Conservation (phyloP, 129 eudicot genomes). For the Pseudognaphalium luteoalbum region DNA sequence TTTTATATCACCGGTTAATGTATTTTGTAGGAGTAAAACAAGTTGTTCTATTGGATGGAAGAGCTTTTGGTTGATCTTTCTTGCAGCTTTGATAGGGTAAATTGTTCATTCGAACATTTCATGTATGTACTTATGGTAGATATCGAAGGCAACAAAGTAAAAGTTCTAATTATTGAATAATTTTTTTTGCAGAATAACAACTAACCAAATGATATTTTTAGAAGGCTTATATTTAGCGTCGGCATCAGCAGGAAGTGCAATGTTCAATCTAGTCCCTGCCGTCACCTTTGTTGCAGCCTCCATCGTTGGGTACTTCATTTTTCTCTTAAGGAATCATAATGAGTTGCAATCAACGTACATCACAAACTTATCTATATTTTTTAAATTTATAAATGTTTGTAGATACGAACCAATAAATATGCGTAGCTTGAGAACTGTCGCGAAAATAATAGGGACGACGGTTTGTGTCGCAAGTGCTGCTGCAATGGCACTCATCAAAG, state of each 20-base stretch:
- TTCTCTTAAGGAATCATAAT: not conserved
- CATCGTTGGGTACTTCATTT: slow-evolving; percentile 53
- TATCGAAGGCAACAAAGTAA: not conserved
- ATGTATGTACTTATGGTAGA: not conserved
- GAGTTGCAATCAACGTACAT: not conserved
- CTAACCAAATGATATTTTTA: slow-evolving; percentile 62
- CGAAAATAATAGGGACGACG: slow-evolving; percentile 68
- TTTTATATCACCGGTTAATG: not conserved
- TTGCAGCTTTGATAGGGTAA: slow-evolving; percentile 70
- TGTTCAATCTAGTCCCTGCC: slow-evolving; percentile 83
- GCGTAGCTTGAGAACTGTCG: slow-evolving; percentile 59
- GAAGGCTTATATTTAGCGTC: slow-evolving; percentile 80
- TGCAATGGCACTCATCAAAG: slow-evolving; percentile 68
- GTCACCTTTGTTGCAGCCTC: slow-evolving; percentile 73
- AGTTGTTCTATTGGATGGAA: slow-evolving; percentile 50
- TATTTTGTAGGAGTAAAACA: slow-evolving; percentile 46
- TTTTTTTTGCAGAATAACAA: slow-evolving; percentile 58
- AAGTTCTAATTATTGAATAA: not conserved
- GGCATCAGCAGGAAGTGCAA: slow-evolving; percentile 75
- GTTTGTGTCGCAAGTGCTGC: slow-evolving; percentile 74
- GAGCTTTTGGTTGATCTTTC: slow-evolving; percentile 67
- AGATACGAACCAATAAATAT: slow-evolving; percentile 68
- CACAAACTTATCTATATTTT: not conserved
- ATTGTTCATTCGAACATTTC: not conserved
- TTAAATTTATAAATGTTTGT: not conserved